Base-by-base conservation (phyloP, 805 yeast genomes). In the Saccharomycopsis sp. region DNA sequence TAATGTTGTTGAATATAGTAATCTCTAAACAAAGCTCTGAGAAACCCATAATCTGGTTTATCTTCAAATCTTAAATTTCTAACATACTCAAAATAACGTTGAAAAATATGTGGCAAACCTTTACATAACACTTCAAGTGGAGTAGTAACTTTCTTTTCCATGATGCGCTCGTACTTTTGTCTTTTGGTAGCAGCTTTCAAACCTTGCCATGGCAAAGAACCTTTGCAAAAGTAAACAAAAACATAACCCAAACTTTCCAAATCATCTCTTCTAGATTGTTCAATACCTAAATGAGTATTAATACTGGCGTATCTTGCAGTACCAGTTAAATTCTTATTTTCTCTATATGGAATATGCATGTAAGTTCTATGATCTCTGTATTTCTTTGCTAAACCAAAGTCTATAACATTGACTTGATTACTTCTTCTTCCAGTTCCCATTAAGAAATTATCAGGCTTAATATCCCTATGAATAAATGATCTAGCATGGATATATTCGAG, bases 151-250 rank as follows among this genome's bases (percentile, higher is more conserved):
- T 89, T 89, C 68, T 84, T 85, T 59, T 89, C 96, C 78, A 89
- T 79, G 53, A 89, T 92, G 47, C 96, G 74, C 64, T 89, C 96
- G 62, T 89, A 89, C 63, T 92, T 89, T 61, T 89, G 96, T 65
- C 94, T 84, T 66, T 89, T 89, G 13, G 96, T 86, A 20, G 89
- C 92, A 30, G 97, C 98, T 63, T 87, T 87, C 55, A 89, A 72
- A 3, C 98, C 98, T 64, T 89, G 98, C 98, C 98, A 89, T 40
- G 98, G 98, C 54, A 89, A 74, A 14, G 94, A 82, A 33, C 98
- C 97, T 44, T 95, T 76, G 61, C 95, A 82, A 59, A 89, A 92
- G 63, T 89, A 89, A 52, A 89, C 84, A 52, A 92, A 70, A 40
- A 89, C 96, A 58, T 89, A 89, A 37, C 96, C 97, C 55, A 89